A percentile compares a stretch with the other conserved stretches of the same genome.
These are phyloP conservation scores for Tilletiopsis washingtonensis DNA, from an alignment of 1,284 basidiomycete genomes.

Conservation along the genomic window DNA sequence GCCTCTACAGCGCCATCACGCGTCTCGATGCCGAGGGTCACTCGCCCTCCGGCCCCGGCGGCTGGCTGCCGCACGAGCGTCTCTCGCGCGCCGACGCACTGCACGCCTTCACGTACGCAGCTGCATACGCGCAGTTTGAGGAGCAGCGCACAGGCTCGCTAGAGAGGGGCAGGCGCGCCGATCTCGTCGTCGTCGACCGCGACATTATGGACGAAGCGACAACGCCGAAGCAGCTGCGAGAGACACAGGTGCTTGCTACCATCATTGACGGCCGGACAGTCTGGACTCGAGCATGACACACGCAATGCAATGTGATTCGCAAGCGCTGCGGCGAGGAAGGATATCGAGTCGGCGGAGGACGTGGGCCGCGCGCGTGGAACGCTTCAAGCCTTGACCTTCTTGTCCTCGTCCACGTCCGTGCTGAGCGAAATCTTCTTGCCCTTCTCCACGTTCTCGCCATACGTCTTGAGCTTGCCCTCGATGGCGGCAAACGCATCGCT, in stretches of 20 bases:
- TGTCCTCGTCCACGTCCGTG: constrained; percentile 2
- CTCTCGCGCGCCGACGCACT: constrained; percentile 63
- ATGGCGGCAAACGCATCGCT: constrained; percentile 43
- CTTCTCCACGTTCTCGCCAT: constrained; percentile 15
- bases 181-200: constrained; percentile 71
- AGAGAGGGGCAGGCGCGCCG: constrained; percentile 66
- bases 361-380: too few species aligned
- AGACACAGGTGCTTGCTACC: constrained; percentile 65
- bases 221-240: constrained; percentile 59
- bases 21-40: constrained; percentile 61
- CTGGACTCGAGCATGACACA: constrained; percentile 53
- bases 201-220: constrained; percentile 62
- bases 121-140: constrained; percentile 76
- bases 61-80: constrained; percentile 58
- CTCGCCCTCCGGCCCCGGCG: constrained; percentile 70
- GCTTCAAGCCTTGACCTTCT: too few species aligned
- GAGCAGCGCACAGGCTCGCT: constrained; percentile 61
- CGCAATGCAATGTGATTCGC: too few species aligned
- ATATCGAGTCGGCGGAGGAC: too few species aligned
- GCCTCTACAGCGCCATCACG: constrained; percentile 78
- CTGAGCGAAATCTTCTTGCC: neutral
- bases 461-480: constrained; percentile 37
- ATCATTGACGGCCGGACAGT: constrained; percentile 67
- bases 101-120: constrained; percentile 70
- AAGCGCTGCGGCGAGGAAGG: too few species aligned